Evolutionary conservation across 306 rosid species (phyloP).

Genomic region (Fragaria iinumae): DNA sequence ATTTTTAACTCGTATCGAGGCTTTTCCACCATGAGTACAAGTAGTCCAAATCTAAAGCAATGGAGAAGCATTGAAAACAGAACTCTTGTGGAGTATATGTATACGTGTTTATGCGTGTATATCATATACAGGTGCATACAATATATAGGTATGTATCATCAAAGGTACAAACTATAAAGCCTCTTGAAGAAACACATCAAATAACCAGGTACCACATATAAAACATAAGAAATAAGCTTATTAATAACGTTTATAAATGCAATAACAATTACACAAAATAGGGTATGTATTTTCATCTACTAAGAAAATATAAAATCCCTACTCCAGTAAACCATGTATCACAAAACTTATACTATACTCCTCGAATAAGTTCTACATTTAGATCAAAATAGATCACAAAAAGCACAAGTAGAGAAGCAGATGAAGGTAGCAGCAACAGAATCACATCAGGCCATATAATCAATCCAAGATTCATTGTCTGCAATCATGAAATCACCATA

Average conservation of each 20-base stretch:
- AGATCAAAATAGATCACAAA: conserved; percentile 43
- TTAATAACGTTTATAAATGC: background rate
- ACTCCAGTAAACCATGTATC: conserved; percentile 15
- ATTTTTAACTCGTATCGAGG: background rate
- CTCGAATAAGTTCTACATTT: conserved; percentile 47
- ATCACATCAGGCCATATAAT: conserved; percentile 75
- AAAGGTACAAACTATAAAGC: background rate
- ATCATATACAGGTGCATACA: background rate
- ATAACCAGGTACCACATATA: background rate
- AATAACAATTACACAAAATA: background rate
- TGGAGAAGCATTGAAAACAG: background rate
- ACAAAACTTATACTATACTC: conserved; percentile 31
- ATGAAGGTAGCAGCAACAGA: conserved; percentile 78
- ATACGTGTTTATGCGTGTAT: background rate
- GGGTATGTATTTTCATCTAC: conserved; percentile 22
- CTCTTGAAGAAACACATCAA: background rate
- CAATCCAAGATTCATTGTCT: conserved; percentile 77
- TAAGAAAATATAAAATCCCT: conserved; percentile 17
- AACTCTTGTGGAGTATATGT: background rate
- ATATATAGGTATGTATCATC: background rate
- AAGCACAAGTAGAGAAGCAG: conserved; percentile 58
- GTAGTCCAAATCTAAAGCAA: background rate
- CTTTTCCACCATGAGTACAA: background rate
- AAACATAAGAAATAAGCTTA: background rate
- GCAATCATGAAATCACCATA: conserved; percentile 80